A percentile compares a stretch with the other conserved stretches of the same genome.
Evolutionary conservation across 1,284 basidiomycete species (phyloP).

Genomic region (Boletellus deceptivus): DNA sequence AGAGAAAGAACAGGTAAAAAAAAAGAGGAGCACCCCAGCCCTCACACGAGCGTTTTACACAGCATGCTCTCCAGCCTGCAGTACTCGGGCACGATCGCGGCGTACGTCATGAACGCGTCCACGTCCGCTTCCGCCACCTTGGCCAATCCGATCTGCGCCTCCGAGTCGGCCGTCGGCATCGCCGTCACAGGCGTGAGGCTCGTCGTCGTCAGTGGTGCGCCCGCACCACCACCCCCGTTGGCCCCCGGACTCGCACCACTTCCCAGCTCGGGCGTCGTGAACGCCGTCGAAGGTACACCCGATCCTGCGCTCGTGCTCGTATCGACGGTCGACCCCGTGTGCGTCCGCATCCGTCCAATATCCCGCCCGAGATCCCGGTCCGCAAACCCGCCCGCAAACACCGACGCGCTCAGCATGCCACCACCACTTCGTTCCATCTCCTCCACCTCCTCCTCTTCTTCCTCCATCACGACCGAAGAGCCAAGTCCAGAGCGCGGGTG

Average conservation of each 20-base stretch:
- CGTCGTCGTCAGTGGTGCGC: conserved; percentile 42
- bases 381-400: conserved; percentile 35
- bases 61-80: conserved; percentile 73
- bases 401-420: conserved; percentile 29
- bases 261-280: conserved; percentile 61
- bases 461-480: conserved; percentile 62
- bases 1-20: not conserved
- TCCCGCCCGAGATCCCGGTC: conserved; percentile 38
- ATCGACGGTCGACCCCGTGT: conserved; percentile 52
- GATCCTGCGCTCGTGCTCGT: conserved; percentile 39
- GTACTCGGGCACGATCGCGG: conserved; percentile 80
- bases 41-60: conserved; percentile 58
- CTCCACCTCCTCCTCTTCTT: conserved; percentile 69
- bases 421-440: conserved; percentile 43
- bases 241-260: conserved; percentile 28
- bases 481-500: conserved; percentile 55
- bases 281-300: conserved; percentile 49
- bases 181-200: conserved; percentile 67
- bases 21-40: not conserved
- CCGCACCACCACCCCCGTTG: conserved; percentile 11
- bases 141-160: conserved; percentile 69
- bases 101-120: conserved; percentile 81
- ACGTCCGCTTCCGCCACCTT: conserved; percentile 80
- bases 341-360: conserved; percentile 39
- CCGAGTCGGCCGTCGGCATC: conserved; percentile 64